Evolutionary conservation across 2,329 filamentous ascomycete species (phyloP).

Genomic region (Aspergillus phoenicis): DNA sequence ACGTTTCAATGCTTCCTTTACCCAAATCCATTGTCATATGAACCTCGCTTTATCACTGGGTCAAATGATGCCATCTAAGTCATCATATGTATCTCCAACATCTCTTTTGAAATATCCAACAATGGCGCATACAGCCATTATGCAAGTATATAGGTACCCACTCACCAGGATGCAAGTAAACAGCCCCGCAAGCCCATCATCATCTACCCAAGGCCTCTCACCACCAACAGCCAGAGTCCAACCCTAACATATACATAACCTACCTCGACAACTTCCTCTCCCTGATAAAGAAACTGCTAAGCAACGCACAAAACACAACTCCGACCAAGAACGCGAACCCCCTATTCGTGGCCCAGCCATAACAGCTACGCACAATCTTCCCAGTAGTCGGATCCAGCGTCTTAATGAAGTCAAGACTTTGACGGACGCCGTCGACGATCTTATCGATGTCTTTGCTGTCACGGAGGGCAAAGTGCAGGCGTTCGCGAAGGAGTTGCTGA

Average conservation of each 20-base stretch:
- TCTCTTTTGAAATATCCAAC: no score
- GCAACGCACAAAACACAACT: slow-evolving; percentile 53
- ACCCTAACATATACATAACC: neutral
- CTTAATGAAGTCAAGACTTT: slow-evolving; percentile 70
- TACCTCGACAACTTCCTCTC: slow-evolving; percentile 56
- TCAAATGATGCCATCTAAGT: no score
- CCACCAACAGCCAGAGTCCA: neutral
- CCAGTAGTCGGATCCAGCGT: slow-evolving; percentile 63
- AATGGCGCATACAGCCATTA: no score
- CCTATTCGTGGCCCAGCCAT: slow-evolving; percentile 59
- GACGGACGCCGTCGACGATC: slow-evolving; percentile 69
- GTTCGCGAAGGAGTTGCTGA: slow-evolving; percentile 66
- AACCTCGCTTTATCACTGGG: no score
- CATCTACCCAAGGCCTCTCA: neutral
- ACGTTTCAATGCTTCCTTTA: no score
- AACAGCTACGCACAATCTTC: slow-evolving; percentile 65
- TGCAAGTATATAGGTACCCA: no score
- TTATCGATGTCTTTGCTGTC: slow-evolving; percentile 62
- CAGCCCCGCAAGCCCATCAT: neutral
- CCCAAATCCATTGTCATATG: slow-evolving; percentile 21
- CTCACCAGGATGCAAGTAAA: no score
- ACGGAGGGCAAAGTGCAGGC: slow-evolving; percentile 57
- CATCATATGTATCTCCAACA: no score
- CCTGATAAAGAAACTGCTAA: slow-evolving; percentile 55
- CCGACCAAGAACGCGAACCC: slow-evolving; percentile 55